Conservation (phyloP, 345 rosid species). For the Populus euphratica region DNA sequence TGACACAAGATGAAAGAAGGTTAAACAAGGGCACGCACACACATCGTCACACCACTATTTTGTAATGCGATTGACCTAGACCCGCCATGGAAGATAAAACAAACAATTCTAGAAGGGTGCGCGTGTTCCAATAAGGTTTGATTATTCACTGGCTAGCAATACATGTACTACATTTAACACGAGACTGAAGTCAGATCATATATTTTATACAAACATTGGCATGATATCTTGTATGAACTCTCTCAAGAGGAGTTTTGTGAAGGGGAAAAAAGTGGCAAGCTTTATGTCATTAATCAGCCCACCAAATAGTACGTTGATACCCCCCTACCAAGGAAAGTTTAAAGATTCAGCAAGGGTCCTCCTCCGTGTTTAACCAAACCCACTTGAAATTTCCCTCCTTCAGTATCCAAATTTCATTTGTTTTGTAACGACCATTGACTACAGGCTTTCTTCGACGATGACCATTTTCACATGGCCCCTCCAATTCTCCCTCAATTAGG, state of each 20-base stretch:
- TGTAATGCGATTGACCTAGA: not conserved
- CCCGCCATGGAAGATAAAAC: too few species aligned
- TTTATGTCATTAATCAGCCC: not conserved
- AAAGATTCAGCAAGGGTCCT: not conserved
- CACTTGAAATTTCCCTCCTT: conserved; percentile 11
- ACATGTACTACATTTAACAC: too few species aligned
- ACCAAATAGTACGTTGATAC: not conserved
- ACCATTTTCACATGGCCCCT: not conserved
- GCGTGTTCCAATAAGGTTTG: not conserved
- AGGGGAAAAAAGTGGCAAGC: too few species aligned
- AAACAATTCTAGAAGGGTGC: not conserved
- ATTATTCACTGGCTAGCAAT: not conserved
- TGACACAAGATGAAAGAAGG: not conserved
- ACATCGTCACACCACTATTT: too few species aligned
- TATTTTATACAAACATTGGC: not conserved
- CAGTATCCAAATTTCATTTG: conserved; percentile 1
- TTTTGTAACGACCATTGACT: conserved; percentile 24
- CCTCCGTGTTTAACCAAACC: conserved; percentile 21
- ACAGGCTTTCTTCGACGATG: not conserved
- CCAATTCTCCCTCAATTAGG: not conserved
- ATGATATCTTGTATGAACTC: too few species aligned
- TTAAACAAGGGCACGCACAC: too few species aligned
- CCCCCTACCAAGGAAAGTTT: not conserved
- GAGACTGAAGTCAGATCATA: not conserved
- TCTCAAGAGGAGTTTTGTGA: too few species aligned